phyloP scores from a whole-genome alignment of 1,284 basidiomycete genomes.

The Ceratobasidium sp. region DNA sequence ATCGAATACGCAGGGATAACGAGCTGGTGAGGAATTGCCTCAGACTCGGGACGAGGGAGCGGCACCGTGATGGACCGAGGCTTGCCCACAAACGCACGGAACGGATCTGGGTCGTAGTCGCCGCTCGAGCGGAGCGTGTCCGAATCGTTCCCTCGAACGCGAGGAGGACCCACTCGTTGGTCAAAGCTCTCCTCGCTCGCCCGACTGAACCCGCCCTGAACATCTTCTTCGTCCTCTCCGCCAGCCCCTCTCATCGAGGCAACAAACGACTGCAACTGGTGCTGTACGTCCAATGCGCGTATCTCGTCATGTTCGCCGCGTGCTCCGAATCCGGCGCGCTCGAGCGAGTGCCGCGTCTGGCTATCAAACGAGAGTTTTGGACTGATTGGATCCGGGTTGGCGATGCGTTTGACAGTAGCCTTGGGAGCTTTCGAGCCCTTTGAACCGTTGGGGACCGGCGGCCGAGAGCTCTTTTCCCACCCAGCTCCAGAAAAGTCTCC shows the following conservation, averaged over 20 bases:
- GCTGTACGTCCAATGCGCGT: constrained; percentile 34
- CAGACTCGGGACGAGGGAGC: constrained; percentile 31
- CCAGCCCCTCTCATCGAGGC: constrained; percentile 23
- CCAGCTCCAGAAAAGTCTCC: constrained; percentile 31
- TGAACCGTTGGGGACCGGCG: not conserved
- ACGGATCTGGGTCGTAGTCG: constrained; percentile 37
- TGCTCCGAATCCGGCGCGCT: constrained; percentile 22
- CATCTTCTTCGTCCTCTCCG: constrained; percentile 10
- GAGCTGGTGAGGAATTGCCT: constrained; percentile 29
- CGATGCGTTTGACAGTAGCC: not conserved
- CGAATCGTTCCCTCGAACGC: constrained; percentile 8
- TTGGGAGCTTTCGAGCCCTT: constrained; percentile 1
- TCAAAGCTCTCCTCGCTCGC: constrained; percentile 24
- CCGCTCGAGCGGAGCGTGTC: constrained; percentile 36
- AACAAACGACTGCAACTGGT: constrained; percentile 39
- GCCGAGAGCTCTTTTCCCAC: constrained; percentile 23
- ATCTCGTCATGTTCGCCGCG: constrained; percentile 26
- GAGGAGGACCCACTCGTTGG: not conserved
- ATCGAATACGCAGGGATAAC: constrained; percentile 18
- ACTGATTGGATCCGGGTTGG: constrained; percentile 15
- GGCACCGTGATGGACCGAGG: not conserved
- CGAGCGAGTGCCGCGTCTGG: constrained; percentile 11
- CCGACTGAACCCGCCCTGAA: not conserved
- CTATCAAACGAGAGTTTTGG: constrained; percentile 20
- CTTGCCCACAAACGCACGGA: not conserved